Conservation (phyloP, 2,329 filamentous ascomycete genomes). For the Colletotrichum agaves region DNA sequence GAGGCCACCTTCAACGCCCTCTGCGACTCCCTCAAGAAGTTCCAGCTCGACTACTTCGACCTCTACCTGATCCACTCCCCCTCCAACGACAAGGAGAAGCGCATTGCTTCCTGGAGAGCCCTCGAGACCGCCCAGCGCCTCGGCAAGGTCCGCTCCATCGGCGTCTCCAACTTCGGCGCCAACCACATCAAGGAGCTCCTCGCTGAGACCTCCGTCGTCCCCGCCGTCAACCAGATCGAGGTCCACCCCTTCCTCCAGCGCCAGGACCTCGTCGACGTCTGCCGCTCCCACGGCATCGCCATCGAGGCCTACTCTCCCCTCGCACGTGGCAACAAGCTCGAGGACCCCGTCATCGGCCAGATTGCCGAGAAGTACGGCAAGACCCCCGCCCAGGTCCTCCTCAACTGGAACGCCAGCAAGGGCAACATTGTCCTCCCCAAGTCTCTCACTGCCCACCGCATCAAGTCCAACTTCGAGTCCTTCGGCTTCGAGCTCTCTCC, state of each 20-base stretch:
- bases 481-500: slow-evolving; percentile 68
- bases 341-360: slow-evolving; percentile 64
- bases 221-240: slow-evolving; percentile 70
- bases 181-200: slow-evolving; percentile 48
- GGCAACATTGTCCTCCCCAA: slow-evolving; percentile 73
- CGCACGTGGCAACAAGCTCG: slow-evolving; percentile 63
- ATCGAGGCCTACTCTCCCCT: slow-evolving; percentile 44
- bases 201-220: slow-evolving; percentile 56
- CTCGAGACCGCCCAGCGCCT: slow-evolving; percentile 38
- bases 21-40: slow-evolving; percentile 56
- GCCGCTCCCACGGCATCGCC: slow-evolving; percentile 79
- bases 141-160: slow-evolving; percentile 61
- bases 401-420: slow-evolving; percentile 67
- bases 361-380: slow-evolving; percentile 66
- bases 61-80: slow-evolving; percentile 72
- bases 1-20: slow-evolving; percentile 48
- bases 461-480: slow-evolving; percentile 72
- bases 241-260: slow-evolving; percentile 70
- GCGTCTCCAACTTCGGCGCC: slow-evolving; percentile 49
- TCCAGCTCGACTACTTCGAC: slow-evolving; percentile 62
- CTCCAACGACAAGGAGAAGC: slow-evolving; percentile 70
- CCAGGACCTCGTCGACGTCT: slow-evolving; percentile 50
- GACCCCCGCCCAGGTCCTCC: slow-evolving; percentile 67
- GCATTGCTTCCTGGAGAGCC: slow-evolving; percentile 58
- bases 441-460: slow-evolving; percentile 68